Conservation (phyloP, 2,329 filamentous ascomycete species). For the Geosmithia morbida region DNA sequence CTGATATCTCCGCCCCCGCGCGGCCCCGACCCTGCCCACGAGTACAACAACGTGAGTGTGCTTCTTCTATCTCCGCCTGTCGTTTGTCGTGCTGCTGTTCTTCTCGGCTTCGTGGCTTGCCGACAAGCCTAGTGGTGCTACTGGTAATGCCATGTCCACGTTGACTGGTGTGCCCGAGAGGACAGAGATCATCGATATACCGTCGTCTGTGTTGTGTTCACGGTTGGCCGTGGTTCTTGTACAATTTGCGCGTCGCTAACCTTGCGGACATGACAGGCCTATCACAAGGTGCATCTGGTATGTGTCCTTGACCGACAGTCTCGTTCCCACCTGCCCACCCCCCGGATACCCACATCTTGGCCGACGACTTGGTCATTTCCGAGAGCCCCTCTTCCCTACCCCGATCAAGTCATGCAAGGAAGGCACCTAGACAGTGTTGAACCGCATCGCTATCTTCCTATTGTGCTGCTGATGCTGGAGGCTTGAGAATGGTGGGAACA, state of each 20-base stretch:
- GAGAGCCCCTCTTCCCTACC: no score
- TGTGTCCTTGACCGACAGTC: constrained; percentile 16
- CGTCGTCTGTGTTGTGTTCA: background rate
- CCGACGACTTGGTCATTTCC: background rate
- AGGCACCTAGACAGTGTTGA: no score
- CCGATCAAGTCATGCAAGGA: background rate
- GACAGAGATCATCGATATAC: background rate
- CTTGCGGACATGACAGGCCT: constrained; percentile 27
- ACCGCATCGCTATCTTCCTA: background rate
- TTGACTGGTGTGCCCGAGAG: no score
- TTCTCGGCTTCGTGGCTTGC: no score
- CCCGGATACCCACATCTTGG: background rate
- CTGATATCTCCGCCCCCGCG: constrained; percentile 32
- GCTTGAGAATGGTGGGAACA: background rate
- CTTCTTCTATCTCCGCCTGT: background rate
- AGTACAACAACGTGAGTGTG: constrained; percentile 28
- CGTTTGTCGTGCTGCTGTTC: background rate
- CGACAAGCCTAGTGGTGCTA: background rate
- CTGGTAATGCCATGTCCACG: background rate
- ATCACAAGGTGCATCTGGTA: constrained; percentile 68
- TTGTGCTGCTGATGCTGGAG: background rate
- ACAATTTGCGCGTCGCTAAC: constrained; percentile 11
- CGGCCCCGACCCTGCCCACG: constrained; percentile 29
- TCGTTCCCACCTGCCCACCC: background rate
- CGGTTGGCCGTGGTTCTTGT: background rate